phyloP scores from a whole-genome alignment of 306 rosid genomes.

The Prunus mume region DNA sequence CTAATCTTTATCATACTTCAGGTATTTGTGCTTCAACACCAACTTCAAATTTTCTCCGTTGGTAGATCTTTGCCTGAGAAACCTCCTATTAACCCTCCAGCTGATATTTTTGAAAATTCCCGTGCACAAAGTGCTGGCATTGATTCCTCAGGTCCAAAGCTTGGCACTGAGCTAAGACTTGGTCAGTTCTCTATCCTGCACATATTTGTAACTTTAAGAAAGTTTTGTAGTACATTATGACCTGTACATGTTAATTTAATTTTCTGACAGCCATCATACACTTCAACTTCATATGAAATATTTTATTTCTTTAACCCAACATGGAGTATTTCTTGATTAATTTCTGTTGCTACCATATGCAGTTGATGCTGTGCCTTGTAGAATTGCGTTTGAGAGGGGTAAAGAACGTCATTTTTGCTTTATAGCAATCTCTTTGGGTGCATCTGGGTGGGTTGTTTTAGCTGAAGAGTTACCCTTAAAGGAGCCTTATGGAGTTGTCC shows the following conservation, averaged over 20 bases:
- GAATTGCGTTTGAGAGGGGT: slow-evolving; percentile 91
- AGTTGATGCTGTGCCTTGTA: slow-evolving; percentile 83
- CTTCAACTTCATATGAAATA: neutral
- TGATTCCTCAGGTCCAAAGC: slow-evolving; percentile 63
- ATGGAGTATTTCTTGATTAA: slow-evolving; percentile 12
- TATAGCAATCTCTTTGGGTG: slow-evolving; percentile 64
- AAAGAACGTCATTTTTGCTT: slow-evolving; percentile 72
- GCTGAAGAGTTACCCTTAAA: slow-evolving; percentile 77
- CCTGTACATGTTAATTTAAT: neutral
- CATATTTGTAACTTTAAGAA: neutral
- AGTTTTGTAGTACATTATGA: neutral
- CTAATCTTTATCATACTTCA: slow-evolving; percentile 28
- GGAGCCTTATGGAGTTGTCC: slow-evolving; percentile 62
- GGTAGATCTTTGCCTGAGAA: slow-evolving; percentile 79
- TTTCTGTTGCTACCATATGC: slow-evolving; percentile 34
- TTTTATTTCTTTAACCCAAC: neutral
- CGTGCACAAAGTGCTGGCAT: slow-evolving; percentile 61
- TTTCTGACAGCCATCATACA: neutral
- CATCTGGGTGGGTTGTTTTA: slow-evolving; percentile 77
- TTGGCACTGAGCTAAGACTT: slow-evolving; percentile 70
- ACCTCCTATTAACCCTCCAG: slow-evolving; percentile 59
- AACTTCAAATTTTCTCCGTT: slow-evolving; percentile 76
- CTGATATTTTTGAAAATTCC: slow-evolving; percentile 39
- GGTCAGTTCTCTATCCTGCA: slow-evolving; percentile 52
- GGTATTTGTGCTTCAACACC: slow-evolving; percentile 87